phyloP scores from a whole-genome alignment of 2,329 filamentous ascomycete species.

The Colletotrichum sp. region DNA sequence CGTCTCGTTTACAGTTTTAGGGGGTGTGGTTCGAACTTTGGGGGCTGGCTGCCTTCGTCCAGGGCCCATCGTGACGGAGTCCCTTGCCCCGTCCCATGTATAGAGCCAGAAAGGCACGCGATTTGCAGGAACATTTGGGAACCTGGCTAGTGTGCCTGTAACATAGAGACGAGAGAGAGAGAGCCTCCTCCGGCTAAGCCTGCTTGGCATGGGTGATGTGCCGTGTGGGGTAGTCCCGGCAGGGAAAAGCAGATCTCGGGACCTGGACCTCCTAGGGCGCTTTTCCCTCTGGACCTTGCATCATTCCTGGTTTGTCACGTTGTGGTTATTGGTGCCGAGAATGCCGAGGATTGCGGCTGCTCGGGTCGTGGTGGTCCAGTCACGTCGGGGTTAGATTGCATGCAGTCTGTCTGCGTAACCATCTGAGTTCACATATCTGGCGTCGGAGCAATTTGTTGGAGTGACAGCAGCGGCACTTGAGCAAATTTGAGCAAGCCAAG shows the following conservation, averaged over 20 bases:
- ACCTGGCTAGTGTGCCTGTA: neutral
- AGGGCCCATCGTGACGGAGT: neutral
- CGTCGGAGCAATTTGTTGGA: neutral
- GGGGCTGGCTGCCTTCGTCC: neutral
- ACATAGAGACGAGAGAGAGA: neutral
- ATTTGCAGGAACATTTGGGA: neutral
- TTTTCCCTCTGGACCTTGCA: neutral
- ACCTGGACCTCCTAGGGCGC: neutral
- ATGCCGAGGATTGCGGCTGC: neutral
- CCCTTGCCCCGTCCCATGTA: slow-evolving; percentile 7
- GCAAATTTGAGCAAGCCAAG: neutral
- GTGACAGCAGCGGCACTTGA: neutral
- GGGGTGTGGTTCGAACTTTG: neutral
- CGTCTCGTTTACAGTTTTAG: neutral
- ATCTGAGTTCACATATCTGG: neutral
- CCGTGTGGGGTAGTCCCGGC: slow-evolving; percentile 5
- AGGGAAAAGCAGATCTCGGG: neutral
- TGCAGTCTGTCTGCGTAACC: neutral
- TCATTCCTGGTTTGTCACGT: neutral
- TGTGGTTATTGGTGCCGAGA: neutral
- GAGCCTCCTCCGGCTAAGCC: neutral
- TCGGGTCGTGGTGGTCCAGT: neutral
- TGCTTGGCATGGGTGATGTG: slow-evolving; percentile 8
- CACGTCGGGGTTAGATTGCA: neutral
- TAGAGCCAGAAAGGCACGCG: neutral